These are phyloP conservation scores for Chiua virens DNA, from an alignment of 768 basidiomycete genomes.

Conservation along the genomic window DNA sequence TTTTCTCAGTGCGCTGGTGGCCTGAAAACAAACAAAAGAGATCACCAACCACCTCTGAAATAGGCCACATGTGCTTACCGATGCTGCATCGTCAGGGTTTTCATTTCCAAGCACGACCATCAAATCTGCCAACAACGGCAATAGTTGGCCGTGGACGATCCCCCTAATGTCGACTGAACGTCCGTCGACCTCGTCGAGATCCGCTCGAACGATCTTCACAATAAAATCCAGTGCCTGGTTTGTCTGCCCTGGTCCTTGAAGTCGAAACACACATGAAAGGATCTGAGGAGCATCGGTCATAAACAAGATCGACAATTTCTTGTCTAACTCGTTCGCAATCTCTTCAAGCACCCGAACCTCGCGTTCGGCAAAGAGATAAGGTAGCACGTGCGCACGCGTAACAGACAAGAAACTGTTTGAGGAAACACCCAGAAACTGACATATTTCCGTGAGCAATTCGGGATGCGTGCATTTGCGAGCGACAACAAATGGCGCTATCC, in stretches of 20 bases:
- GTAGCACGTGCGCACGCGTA: conserved; percentile 65
- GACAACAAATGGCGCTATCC: conserved; percentile 66
- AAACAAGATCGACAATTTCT: conserved; percentile 49
- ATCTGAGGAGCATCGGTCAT: conserved; percentile 58
- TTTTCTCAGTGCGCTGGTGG: conserved; percentile 43
- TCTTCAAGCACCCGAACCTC: conserved; percentile 58
- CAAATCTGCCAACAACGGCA: conserved; percentile 71
- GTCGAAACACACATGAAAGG: conserved; percentile 65
- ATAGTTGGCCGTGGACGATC: conserved; percentile 64
- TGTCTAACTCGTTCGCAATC: conserved; percentile 54
- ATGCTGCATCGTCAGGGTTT: conserved; percentile 41
- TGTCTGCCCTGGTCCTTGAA: conserved; percentile 54
- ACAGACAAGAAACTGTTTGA: conserved; percentile 61
- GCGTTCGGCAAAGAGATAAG: conserved; percentile 63
- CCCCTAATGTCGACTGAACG: conserved; percentile 43
- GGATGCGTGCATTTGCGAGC: conserved; percentile 59
- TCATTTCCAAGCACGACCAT: conserved; percentile 79
- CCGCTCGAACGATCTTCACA: conserved; percentile 52
- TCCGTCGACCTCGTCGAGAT: conserved; percentile 31
- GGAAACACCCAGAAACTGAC: conserved; percentile 62
- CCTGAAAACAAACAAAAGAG: conserved; percentile 41
- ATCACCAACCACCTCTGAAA: conserved; percentile 35
- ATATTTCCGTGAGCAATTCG: conserved; percentile 57
- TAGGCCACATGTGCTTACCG: conserved; percentile 36
- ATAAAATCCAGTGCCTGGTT: conserved; percentile 64